These are phyloP conservation scores for Pisolithus albus DNA, from an alignment of 768 basidiomycete species.

Conservation along the genomic window DNA sequence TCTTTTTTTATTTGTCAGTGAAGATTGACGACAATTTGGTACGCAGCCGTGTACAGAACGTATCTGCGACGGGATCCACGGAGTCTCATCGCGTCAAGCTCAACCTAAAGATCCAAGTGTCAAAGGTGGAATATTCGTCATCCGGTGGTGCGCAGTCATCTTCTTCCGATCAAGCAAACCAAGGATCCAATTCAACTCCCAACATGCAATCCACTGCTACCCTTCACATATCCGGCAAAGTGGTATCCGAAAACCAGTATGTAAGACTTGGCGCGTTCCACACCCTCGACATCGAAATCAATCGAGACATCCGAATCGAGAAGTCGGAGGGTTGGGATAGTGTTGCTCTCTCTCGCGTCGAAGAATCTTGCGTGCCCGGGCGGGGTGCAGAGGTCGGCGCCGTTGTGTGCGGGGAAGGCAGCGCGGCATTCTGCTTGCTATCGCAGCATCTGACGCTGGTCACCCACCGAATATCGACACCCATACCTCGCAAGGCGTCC, in stretches of 20 bases:
- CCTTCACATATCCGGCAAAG: constrained; percentile 82
- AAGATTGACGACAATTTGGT: constrained; percentile 5
- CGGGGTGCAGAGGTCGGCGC: constrained; percentile 95
- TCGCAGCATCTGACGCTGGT: constrained; percentile 97
- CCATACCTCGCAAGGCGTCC: constrained; percentile 88
- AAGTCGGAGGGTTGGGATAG: constrained; percentile 92
- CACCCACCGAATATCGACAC: constrained; percentile 79
- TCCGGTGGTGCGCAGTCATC: constrained; percentile 44
- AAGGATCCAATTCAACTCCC: constrained; percentile 20
- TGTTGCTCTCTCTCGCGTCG: constrained; percentile 69
- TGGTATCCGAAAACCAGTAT: constrained; percentile 78
- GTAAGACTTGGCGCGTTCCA: constrained; percentile 93
- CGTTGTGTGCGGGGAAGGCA: constrained; percentile 92
- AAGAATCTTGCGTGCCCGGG: constrained; percentile 89
- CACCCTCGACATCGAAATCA: constrained; percentile 88
- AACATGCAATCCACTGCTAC: constrained; percentile 42
- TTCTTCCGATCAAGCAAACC: constrained; percentile 35
- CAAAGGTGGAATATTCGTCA: constrained; percentile 75
- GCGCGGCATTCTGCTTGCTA: constrained; percentile 87
- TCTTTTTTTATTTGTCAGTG: not conserved
- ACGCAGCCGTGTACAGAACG: constrained; percentile 74
- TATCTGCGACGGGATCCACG: constrained; percentile 88
- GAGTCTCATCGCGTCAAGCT: constrained; percentile 86
- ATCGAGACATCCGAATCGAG: constrained; percentile 85
- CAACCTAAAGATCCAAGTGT: constrained; percentile 77